Conservation (phyloP, 2,329 filamentous ascomycete species). For the Verticillium albo-atrum region DNA sequence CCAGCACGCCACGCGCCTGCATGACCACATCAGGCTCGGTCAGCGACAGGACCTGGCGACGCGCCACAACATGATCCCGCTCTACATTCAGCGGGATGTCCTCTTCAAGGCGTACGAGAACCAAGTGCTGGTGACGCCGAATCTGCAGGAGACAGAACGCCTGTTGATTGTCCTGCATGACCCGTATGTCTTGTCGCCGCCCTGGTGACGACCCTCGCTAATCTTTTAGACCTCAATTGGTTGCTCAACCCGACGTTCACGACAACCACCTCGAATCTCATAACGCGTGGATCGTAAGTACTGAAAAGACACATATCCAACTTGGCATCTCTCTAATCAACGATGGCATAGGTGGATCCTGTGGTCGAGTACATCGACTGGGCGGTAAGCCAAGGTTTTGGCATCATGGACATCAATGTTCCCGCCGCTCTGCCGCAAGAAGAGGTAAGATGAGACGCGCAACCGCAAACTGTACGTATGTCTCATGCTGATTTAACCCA, state of each 20-base stretch:
- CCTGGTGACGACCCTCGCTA: neutral
- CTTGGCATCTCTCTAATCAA: slow-evolving; percentile 17
- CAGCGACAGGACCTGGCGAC: slow-evolving; percentile 69
- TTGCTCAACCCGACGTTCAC: slow-evolving; percentile 62
- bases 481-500: slow-evolving; percentile 11
- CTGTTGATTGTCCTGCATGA: slow-evolving; percentile 88
- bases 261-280: slow-evolving; percentile 74
- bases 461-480: neutral
- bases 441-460: slow-evolving; percentile 39
- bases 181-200: slow-evolving; percentile 45
- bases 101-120: slow-evolving; percentile 78
- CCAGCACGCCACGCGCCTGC: slow-evolving; percentile 59
- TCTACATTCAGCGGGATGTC: slow-evolving; percentile 72
- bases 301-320: slow-evolving; percentile 3
- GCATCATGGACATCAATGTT: slow-evolving; percentile 87
- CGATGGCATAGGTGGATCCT: slow-evolving; percentile 64
- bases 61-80: slow-evolving; percentile 70
- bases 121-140: slow-evolving; percentile 77
- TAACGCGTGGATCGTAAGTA: slow-evolving; percentile 80
- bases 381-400: slow-evolving; percentile 72
- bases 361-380: slow-evolving; percentile 79
- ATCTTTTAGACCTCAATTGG: slow-evolving; percentile 59
- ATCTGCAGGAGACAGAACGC: slow-evolving; percentile 60
- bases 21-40: slow-evolving; percentile 74
- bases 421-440: slow-evolving; percentile 69